These are phyloP conservation scores for Melanopsichium pennsylvanicum DNA, from an alignment of 1,284 basidiomycete genomes.

Conservation along the genomic window DNA sequence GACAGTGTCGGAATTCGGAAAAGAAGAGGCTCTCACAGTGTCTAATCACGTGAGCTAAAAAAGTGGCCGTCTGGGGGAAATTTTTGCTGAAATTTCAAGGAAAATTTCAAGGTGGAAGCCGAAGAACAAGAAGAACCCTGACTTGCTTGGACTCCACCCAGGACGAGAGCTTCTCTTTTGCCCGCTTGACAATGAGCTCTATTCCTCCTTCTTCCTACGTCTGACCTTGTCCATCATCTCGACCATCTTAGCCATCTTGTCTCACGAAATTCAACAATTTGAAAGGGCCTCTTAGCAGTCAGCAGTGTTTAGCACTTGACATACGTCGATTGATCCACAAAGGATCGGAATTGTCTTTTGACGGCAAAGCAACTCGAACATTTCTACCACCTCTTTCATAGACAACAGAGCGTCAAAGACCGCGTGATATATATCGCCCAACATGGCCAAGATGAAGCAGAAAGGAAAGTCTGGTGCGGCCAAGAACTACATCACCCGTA, in stretches of 20 bases:
- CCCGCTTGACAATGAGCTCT: background rate
- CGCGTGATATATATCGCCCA: conserved; percentile 3
- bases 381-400: background rate
- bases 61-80: conserved; percentile 15
- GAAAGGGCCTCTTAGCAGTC: no score
- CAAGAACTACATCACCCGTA: conserved; percentile 80
- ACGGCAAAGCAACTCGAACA: background rate
- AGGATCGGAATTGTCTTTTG: conserved; percentile 1
- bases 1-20: conserved; percentile 11
- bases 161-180: background rate
- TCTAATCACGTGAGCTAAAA: conserved; percentile 22
- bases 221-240: conserved; percentile 3
- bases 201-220: background rate
- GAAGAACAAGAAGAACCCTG: conserved; percentile 19
- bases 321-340: no score
- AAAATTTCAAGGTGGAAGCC: conserved; percentile 20
- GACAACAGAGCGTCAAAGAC: conserved; percentile 2
- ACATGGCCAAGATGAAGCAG: conserved; percentile 86
- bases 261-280: no score
- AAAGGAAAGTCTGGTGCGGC: conserved; percentile 78
- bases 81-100: conserved; percentile 19
- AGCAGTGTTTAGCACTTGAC: no score
- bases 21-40: accelerated
- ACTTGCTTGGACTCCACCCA: conserved; percentile 6
- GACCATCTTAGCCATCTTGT: no score